Evolutionary conservation across 2,329 filamentous ascomycete species (phyloP), one percentile per base, ranked within the genome.

Genomic region (Trichoderma koningiopsis): DNA sequence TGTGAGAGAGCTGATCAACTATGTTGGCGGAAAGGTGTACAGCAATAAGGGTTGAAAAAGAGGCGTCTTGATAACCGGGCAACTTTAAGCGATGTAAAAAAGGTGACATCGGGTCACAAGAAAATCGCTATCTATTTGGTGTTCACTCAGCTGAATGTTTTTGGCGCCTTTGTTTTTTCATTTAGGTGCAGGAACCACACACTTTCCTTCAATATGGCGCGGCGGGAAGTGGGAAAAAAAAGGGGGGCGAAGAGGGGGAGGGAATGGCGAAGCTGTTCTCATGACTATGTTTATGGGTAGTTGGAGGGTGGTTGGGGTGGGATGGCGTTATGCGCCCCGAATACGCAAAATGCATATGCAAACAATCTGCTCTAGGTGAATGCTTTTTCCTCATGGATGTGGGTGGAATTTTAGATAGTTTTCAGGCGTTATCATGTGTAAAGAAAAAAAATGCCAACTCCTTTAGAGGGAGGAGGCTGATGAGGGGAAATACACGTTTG

Each of bases 1-100:
- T 0, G 85, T 87, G 24, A 83, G 76, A 61, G 81, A 85, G 72
- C 74, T 87, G 80, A 74, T 87, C 16, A 85, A 86, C 72, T 81
- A 83, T 73, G 79, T 86, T 4, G 75, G 82, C 57, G 84, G 84
- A 10, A 80, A 81, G 72, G 77, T 80, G 16, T 85, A 84, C 72
- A 72, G 82, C 69, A 85, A 86, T 71, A 83, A 83, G 40, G 8
- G 3, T 0, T 72, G 57, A 67, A 37, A 35, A 2, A 24, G 8
- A 33, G 29, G 8, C 22, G 24, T 40, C 31, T 33, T 1, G 40
- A 24, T 52, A 56, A 4, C 24, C 31, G 14, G 22, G 40, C 40
- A 43, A 31, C 31, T 58, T 19, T 24, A 40, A 16, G 31, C 37
- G 62, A 47, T n/a, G 35, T 35, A 53, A 31, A 8, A 24, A 37